Evolutionary conservation across 192 early-diverging fungal species (phyloP).

Genomic region (Kappamyces sp.): DNA sequence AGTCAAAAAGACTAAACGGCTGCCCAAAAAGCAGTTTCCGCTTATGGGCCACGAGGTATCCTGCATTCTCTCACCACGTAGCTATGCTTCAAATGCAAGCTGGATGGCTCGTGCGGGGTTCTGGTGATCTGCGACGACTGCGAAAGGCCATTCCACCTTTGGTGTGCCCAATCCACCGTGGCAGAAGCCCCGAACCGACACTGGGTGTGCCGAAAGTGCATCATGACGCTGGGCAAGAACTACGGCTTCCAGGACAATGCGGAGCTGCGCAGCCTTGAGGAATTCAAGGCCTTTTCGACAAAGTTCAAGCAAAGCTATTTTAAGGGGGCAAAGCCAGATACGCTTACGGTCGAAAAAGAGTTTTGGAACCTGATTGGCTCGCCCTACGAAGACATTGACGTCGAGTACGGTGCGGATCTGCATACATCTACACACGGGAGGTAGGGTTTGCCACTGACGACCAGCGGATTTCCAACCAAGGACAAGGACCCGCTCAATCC

Average conservation of each 20-base stretch:
- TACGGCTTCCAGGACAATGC: slow-evolving; percentile 92
- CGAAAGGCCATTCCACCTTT: slow-evolving; percentile 74
- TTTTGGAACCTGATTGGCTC: slow-evolving; percentile 90
- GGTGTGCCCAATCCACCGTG: slow-evolving; percentile 69
- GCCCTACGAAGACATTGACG: slow-evolving; percentile 81
- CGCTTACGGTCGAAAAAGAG: slow-evolving; percentile 73
- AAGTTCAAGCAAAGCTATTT: slow-evolving; percentile 79
- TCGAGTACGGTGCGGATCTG: slow-evolving; percentile 95
- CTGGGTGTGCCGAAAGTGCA: slow-evolving; percentile 86
- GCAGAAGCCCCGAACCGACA: slow-evolving; percentile 49
- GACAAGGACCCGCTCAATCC: slow-evolving; percentile 59
- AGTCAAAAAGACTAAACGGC: neutral
- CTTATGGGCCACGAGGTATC: slow-evolving; percentile 12
- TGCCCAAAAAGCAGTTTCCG: slow-evolving; percentile 66
- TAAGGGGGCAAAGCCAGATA: slow-evolving; percentile 57
- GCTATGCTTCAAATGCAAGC: slow-evolving; percentile 44
- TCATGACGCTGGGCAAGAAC: slow-evolving; percentile 70
- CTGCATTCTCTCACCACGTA: slow-evolving; percentile 12
- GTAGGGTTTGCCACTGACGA: slow-evolving; percentile 25
- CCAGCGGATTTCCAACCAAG: slow-evolving; percentile 75
- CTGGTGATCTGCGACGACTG: slow-evolving; percentile 87
- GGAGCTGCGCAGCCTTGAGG: slow-evolving; percentile 61
- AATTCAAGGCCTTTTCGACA: slow-evolving; percentile 75
- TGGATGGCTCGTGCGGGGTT: slow-evolving; percentile 48
- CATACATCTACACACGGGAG: slow-evolving; percentile 88